Evolutionary conservation across 148 eudicot species (phyloP).

Genomic region (Dianthus caryophyllus): DNA sequence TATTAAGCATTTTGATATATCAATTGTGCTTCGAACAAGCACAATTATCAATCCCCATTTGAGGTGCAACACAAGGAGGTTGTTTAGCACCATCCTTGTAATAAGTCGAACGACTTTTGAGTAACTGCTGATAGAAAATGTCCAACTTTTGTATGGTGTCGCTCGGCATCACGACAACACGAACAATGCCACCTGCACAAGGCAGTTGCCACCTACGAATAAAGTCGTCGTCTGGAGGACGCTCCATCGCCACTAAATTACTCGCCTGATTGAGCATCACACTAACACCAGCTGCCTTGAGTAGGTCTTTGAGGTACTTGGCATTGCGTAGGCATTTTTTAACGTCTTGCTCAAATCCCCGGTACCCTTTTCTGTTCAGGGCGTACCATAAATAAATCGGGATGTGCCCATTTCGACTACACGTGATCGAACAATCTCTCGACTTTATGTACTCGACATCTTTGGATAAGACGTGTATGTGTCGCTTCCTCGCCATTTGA

Average conservation of each 20-base stretch:
- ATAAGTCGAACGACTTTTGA: slow-evolving; percentile 43
- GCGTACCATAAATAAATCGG: slow-evolving; percentile 76
- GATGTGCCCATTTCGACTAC: slow-evolving; percentile 77
- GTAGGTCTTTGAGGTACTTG: slow-evolving; percentile 55
- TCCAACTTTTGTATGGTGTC: slow-evolving; percentile 53
- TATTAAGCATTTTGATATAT: too few relatives aligned
- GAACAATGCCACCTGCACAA: slow-evolving; percentile 67
- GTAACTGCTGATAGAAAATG: slow-evolving; percentile 47
- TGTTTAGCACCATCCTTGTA: slow-evolving; percentile 37
- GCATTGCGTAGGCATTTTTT: slow-evolving; percentile 66
- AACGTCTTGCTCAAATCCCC: slow-evolving; percentile 66
- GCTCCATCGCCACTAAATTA: slow-evolving; percentile 68
- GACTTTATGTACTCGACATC: slow-evolving; percentile 63
- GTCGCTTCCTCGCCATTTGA: slow-evolving; percentile 57
- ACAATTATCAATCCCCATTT: slow-evolving; percentile 30
- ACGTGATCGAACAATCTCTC: slow-evolving; percentile 71
- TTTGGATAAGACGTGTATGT: slow-evolving; percentile 56
- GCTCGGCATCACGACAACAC: slow-evolving; percentile 70
- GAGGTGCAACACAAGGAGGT: slow-evolving; percentile 42
- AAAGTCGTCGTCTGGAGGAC: slow-evolving; percentile 65
- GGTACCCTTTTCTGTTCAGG: slow-evolving; percentile 58
- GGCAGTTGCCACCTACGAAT: slow-evolving; percentile 69
- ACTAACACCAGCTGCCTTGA: slow-evolving; percentile 48
- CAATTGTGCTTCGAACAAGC: too few relatives aligned
- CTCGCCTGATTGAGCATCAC: slow-evolving; percentile 76